Evolutionary conservation across 441 rosid genomes (phyloP), one percentile per base, ranked within the genome.

Genomic region (Euphorbia celastroides): DNA sequence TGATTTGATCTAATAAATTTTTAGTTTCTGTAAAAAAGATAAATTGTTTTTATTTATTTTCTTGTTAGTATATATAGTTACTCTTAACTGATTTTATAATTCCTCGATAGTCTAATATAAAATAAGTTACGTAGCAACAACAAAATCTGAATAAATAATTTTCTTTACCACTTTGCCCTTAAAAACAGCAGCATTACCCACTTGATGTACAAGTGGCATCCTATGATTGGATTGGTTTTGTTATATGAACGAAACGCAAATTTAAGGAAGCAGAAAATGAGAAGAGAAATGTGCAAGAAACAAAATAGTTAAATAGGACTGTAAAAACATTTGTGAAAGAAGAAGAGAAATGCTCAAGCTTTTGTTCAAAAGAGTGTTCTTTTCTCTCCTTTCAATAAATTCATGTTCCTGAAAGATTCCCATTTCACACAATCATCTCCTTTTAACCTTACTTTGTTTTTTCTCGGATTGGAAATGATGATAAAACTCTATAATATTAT

Each of bases 321-420:
- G 32, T 60, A 8, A 55, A 36, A n/a, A 55, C 7, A 58, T 30
- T 16, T 16, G 10, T 12, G 50, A 44, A 25, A 20, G 28, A 11
- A 22, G 59, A 27, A 57, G 23, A 12, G 50, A 54, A 78, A 62
- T 70, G 36, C 60, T 65, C 12, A 61, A 42, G 68, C 76, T 68
- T 74, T 65, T 66, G 55, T 54, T 16, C 41, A 41, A 57, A 48
- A 32, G 48, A 25, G 20, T 22, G 56, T 16, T 41, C 31, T 13
- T 19, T 34, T 62, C 56, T 65, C 8, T 48, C 36, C 52, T 31
- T 71, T 42, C 41, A 58, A 54, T n/a, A 25, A 58, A 60, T 38
- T 38, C 12, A 38, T n/a, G 50, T 70, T 64, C 68, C 77, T 78
- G 76, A 75, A 78, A 79, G 86, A 81, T 82, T 82, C 84, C 78